Evolutionary conservation across 768 basidiomycete species (phyloP).

Genomic region (Serendipita sp.): DNA sequence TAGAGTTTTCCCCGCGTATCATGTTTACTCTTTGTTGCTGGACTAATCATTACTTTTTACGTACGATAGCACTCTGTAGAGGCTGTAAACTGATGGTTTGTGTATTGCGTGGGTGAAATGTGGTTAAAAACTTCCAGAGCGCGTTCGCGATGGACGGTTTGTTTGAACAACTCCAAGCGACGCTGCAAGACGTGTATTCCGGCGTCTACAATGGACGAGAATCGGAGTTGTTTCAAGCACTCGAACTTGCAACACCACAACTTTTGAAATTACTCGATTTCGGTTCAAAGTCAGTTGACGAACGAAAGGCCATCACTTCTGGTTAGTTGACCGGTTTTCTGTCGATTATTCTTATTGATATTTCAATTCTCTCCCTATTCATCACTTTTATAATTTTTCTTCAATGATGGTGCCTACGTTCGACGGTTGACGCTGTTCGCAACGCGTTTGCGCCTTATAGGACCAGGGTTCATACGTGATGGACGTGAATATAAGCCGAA

Average conservation of each 20-base stretch:
- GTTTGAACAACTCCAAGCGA: not conserved
- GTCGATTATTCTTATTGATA: not conserved
- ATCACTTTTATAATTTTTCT: not conserved
- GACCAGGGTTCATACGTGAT: not conserved
- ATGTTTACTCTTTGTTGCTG: not conserved
- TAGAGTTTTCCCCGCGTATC: not conserved
- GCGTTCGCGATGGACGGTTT: conserved; percentile 6
- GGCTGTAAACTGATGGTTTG: too few relatives aligned
- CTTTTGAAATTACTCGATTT: conserved; percentile 51
- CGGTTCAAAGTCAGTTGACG: conserved; percentile 41
- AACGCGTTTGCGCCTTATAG: not conserved
- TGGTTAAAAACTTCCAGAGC: not conserved
- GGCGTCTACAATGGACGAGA: conserved; percentile 2
- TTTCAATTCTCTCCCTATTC: not conserved
- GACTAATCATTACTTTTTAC: too few relatives aligned
- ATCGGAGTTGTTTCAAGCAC: conserved; percentile 16
- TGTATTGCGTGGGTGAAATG: not conserved
- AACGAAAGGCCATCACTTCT: conserved; percentile 57
- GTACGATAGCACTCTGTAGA: too few relatives aligned
- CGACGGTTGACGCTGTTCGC: not conserved
- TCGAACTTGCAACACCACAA: conserved; percentile 23
- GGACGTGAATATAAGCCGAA: conserved; percentile 11
- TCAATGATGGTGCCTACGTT: not conserved
- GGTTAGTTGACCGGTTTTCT: conserved; percentile 17
- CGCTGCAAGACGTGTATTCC: conserved; percentile 4